Percentiles rank a stretch among this genome's conserved stretches.
These are phyloP conservation scores for Nicotiana rustica DNA, from an alignment of 305 asterid genomes.

Conservation along the genomic window DNA sequence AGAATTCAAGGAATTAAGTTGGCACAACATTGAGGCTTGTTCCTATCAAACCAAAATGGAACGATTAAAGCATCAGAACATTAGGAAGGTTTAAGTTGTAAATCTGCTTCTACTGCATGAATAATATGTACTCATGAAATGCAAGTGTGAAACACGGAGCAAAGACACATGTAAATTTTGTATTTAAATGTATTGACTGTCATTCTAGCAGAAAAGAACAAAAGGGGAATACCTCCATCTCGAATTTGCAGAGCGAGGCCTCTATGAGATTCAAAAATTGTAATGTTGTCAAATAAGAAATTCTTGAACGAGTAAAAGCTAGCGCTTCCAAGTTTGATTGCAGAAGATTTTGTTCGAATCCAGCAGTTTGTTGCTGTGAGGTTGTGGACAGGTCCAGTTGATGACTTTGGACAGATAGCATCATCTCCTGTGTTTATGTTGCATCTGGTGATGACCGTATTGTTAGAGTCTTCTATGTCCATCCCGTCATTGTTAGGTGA, in stretches of 20 bases:
- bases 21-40: conserved; percentile 6
- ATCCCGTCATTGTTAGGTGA: conserved; percentile 95
- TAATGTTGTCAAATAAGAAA: conserved; percentile 75
- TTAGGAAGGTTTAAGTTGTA: neutral
- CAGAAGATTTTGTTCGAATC: conserved; percentile 93
- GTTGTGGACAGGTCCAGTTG: conserved; percentile 66
- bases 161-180: conserved; percentile 3
- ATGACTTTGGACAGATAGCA: conserved; percentile 93
- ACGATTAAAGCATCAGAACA: conserved; percentile 13
- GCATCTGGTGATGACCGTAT: conserved; percentile 76
- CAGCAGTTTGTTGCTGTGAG: conserved; percentile 80
- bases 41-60: neutral
- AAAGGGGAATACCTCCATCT: conserved; percentile 75
- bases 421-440: conserved; percentile 88
- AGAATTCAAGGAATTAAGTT: neutral
- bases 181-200: neutral
- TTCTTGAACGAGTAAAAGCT: conserved; percentile 67
- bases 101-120: neutral
- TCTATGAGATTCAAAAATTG: conserved; percentile 81
- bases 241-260: conserved; percentile 90
- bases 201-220: conserved; percentile 4
- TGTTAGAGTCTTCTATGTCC: conserved; percentile 89
- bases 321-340: conserved; percentile 93
- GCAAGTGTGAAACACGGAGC: neutral
- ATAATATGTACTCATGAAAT: neutral